These are phyloP conservation scores for Neonectria faginata DNA, from an alignment of 2,329 filamentous ascomycete genomes.

Conservation along the genomic window DNA sequence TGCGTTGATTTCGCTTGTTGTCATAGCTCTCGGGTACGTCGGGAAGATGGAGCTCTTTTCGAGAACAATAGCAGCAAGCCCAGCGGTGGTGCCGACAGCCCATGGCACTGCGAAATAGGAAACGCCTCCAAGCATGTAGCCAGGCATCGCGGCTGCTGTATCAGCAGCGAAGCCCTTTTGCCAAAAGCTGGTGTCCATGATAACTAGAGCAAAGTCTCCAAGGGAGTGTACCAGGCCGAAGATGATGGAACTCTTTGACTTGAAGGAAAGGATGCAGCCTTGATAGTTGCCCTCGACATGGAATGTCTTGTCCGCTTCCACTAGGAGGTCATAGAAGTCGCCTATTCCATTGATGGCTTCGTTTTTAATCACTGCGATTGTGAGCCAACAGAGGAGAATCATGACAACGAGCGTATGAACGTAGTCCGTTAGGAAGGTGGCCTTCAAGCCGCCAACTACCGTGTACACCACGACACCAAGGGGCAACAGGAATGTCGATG, in stretches of 20 bases:
- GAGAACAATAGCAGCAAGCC: slow-evolving; percentile 79
- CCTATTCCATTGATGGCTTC: slow-evolving; percentile 76
- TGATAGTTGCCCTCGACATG: slow-evolving; percentile 80
- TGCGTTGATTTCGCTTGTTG: slow-evolving; percentile 75
- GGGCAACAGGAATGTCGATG: slow-evolving; percentile 18
- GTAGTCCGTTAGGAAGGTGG: slow-evolving; percentile 83
- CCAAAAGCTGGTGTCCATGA: slow-evolving; percentile 85
- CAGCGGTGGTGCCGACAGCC: slow-evolving; percentile 86
- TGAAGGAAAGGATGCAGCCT: slow-evolving; percentile 86
- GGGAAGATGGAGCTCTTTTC: slow-evolving; percentile 78
- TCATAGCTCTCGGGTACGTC: slow-evolving; percentile 76
- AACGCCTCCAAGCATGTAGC: slow-evolving; percentile 84
- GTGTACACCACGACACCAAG: slow-evolving; percentile 72
- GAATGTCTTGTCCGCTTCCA: slow-evolving; percentile 72
- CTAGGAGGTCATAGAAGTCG: slow-evolving; percentile 79
- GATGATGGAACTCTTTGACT: slow-evolving; percentile 77
- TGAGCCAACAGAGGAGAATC: slow-evolving; percentile 83
- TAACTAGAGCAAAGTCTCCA: slow-evolving; percentile 82
- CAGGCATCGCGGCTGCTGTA: slow-evolving; percentile 82
- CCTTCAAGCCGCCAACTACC: slow-evolving; percentile 78
- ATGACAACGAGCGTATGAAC: slow-evolving; percentile 84
- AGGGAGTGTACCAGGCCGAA: slow-evolving; percentile 53
- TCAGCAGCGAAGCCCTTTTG: slow-evolving; percentile 89
- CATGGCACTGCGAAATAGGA: slow-evolving; percentile 82
- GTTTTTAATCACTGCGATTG: slow-evolving; percentile 75